Conservation (phyloP, 1,284 basidiomycete species). For the Fomitiporia mediterranea region DNA sequence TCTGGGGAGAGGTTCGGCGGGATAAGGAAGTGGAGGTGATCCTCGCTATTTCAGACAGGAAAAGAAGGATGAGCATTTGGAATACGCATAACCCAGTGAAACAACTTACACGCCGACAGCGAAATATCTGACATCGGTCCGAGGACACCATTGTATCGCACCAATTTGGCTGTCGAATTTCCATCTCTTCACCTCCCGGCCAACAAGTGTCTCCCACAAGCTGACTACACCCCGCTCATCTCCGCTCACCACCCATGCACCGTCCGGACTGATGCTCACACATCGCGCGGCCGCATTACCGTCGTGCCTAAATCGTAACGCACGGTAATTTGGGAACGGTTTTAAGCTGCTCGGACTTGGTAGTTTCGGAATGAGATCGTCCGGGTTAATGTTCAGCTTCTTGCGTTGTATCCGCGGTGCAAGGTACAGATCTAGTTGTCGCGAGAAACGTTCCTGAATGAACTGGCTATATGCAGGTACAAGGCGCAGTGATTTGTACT, state of each 20-base stretch:
- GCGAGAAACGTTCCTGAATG: conserved; percentile 91
- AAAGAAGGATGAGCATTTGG: neutral
- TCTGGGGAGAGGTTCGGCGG: conserved; percentile 69
- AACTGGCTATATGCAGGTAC: conserved; percentile 92
- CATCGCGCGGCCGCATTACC: conserved; percentile 68
- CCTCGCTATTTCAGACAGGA: conserved; percentile 55
- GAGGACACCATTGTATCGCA: conserved; percentile 91
- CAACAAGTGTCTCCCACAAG: conserved; percentile 93
- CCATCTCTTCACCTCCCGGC: conserved; percentile 89
- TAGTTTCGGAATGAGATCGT: conserved; percentile 91
- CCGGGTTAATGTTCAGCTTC: conserved; percentile 89
- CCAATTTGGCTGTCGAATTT: conserved; percentile 78
- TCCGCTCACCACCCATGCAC: conserved; percentile 89
- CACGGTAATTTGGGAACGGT: conserved; percentile 90
- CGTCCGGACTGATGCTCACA: conserved; percentile 81
- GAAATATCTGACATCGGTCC: conserved; percentile 78
- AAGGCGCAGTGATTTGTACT: conserved; percentile 79
- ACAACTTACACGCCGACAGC: conserved; percentile 72
- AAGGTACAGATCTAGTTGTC: conserved; percentile 95
- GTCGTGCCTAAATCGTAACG: conserved; percentile 70
- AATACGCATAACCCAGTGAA: neutral
- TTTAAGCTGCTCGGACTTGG: conserved; percentile 89
- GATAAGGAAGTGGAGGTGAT: conserved; percentile 76
- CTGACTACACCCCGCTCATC: conserved; percentile 87
- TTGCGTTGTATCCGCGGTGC: conserved; percentile 88